A percentile compares a stretch with the other conserved stretches of the same genome.
Conservation (phyloP, 2,329 filamentous ascomycete species). For the Juglanconis sp. region DNA sequence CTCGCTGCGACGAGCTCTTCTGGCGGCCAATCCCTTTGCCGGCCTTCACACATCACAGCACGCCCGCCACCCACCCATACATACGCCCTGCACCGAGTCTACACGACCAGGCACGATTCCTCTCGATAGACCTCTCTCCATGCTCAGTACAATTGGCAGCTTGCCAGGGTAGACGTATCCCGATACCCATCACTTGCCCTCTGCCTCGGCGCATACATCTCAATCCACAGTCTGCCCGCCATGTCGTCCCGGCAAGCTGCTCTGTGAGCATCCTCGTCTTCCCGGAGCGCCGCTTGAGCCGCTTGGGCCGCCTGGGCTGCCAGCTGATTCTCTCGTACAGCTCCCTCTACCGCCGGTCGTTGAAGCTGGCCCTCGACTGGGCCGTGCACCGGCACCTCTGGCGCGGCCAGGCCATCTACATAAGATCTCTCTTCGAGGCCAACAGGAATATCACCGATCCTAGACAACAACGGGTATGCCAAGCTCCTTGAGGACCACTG, state of each 20-base stretch:
- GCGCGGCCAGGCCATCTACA: slow-evolving; percentile 94
- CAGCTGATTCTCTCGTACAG: slow-evolving; percentile 32
- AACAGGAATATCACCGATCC: slow-evolving; percentile 83
- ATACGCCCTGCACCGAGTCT: background rate
- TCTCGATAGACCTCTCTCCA: background rate
- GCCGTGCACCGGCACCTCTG: slow-evolving; percentile 87
- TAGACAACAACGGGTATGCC: slow-evolving; percentile 75
- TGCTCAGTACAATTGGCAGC: background rate
- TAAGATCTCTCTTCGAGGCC: slow-evolving; percentile 90
- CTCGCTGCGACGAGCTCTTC: background rate
- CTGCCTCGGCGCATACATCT: background rate
- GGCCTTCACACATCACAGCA: background rate
- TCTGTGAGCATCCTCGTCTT: slow-evolving; percentile 40
- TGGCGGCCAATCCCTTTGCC: background rate
- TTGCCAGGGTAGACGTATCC: slow-evolving; percentile 3
- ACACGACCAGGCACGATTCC: background rate
- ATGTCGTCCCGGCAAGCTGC: slow-evolving; percentile 49
- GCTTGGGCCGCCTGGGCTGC: background rate
- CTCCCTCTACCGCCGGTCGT: slow-evolving; percentile 82
- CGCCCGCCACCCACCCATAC: background rate
- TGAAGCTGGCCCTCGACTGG: slow-evolving; percentile 96
- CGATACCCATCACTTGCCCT: background rate
- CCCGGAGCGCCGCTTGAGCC: slow-evolving; percentile 10
- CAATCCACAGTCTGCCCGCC: slow-evolving; percentile 17
- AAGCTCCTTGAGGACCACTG: background rate